Conservation (phyloP, 768 basidiomycete species). For the Kwoniella dejecticola region DNA sequence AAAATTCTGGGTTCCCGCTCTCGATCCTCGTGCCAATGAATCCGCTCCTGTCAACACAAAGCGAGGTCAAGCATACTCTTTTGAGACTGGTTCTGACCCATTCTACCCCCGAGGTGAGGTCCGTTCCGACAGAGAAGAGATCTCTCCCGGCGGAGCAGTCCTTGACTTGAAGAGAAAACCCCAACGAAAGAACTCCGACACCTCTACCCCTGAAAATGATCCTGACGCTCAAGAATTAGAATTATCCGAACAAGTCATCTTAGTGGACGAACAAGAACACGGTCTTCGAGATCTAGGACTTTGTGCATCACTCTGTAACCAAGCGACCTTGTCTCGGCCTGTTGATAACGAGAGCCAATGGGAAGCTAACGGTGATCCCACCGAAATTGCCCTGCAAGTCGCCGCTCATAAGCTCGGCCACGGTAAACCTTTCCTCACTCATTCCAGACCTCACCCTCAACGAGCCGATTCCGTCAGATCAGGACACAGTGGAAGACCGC, state of each 20-base stretch:
- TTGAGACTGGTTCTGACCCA: constrained; percentile 54
- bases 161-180: constrained; percentile 30
- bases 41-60: constrained; percentile 43
- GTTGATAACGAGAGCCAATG: constrained; percentile 55
- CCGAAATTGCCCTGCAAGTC: constrained; percentile 64
- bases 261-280: constrained; percentile 48
- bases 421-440: constrained; percentile 57
- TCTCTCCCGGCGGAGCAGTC: constrained; percentile 14
- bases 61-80: constrained; percentile 47
- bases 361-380: constrained; percentile 63
- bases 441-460: constrained; percentile 21
- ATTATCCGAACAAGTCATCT: constrained; percentile 32
- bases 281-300: constrained; percentile 53
- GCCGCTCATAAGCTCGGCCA: constrained; percentile 62
- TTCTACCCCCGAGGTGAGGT: constrained; percentile 56
- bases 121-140: constrained; percentile 24
- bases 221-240: constrained; percentile 22
- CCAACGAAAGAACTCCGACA: constrained; percentile 20
- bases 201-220: constrained; percentile 22
- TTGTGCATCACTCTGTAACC: constrained; percentile 58
- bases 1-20: constrained; percentile 58
- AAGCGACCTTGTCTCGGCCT: constrained; percentile 55
- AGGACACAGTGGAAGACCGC: constrained; percentile 30
- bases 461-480: constrained; percentile 22
- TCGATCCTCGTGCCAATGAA: constrained; percentile 43